Base-by-base conservation (phyloP, 164 flowering plant genomes). In the Berberis thunbergii region DNA sequence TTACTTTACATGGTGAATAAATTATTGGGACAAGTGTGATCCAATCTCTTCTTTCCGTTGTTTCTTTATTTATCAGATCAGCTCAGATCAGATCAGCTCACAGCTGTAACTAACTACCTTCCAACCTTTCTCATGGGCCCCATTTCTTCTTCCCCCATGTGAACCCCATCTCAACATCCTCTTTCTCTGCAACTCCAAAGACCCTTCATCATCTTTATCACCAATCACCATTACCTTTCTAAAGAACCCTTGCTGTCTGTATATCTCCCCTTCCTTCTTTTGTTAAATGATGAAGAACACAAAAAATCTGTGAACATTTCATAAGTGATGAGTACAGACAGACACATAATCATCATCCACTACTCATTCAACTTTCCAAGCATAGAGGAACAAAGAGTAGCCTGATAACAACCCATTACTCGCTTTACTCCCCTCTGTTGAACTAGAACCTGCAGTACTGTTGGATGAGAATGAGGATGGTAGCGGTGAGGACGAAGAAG, bases 381-480 rank as follows among this genome's bases (percentile, higher is more conserved):
- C 91, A 76, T 84, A 81, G 43, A 86, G 72, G 77, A 82, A 84
- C 77, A 86, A 69, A 76, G 82, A 78, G 67, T 80, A 86, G 45
- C 77, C 91, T 6, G 80, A 72, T 56, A 80, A 70, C 26, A 26
- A 26, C 61, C 81, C 82, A 68, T 69, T 49, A 10, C 13, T 60
- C 40, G 69, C 63, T 57, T 62, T 71, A 10, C 45, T 11, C 54
- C 68, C 78, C 13, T 76, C 82, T 9, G 67, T 49, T 49, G 78
- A 74, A 10, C 74, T 67, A 12, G 65, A 72, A 63, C 80, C 62
- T 60, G 59, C 46, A 3, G 80, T 74, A 2, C 77, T 69, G 26
- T 26, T 26, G 26, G 26, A 26, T 26, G 26, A 26, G 26, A 26
- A 26, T 26, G 26, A 26, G 3, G 73, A 68, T 55, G 76, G 40